These are phyloP conservation scores for Tolypocladium pustulatum DNA, from an alignment of 2,329 filamentous ascomycete species.

Conservation along the genomic window DNA sequence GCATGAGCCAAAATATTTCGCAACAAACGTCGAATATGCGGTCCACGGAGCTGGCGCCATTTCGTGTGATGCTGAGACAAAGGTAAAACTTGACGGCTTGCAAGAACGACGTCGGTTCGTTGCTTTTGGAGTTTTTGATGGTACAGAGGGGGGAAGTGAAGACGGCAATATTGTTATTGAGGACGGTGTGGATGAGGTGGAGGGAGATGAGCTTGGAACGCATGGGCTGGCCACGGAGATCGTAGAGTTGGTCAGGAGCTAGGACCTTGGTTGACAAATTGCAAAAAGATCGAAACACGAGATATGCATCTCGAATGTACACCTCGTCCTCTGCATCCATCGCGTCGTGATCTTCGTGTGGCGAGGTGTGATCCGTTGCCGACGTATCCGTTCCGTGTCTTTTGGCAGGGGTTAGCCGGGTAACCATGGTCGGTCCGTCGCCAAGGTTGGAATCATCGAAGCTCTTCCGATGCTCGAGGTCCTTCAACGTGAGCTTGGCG, in stretches of 20 bases:
- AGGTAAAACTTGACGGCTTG: slow-evolving; percentile 96
- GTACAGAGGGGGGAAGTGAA: slow-evolving; percentile 89
- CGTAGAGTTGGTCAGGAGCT: slow-evolving; percentile 81
- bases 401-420: slow-evolving; percentile 43
- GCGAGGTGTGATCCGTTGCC: slow-evolving; percentile 39
- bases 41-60: slow-evolving; percentile 87
- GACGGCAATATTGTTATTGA: slow-evolving; percentile 86
- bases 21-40: slow-evolving; percentile 90
- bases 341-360: slow-evolving; percentile 47
- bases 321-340: slow-evolving; percentile 79
- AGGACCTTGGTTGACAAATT: slow-evolving; percentile 91
- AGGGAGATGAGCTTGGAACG: slow-evolving; percentile 91
- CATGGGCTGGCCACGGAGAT: slow-evolving; percentile 91
- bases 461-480: slow-evolving; percentile 56
- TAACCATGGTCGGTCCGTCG: slow-evolving; percentile 58
- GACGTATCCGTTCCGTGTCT: slow-evolving; percentile 28
- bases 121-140: slow-evolving; percentile 82
- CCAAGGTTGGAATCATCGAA: slow-evolving; percentile 58
- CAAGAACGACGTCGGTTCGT: slow-evolving; percentile 79
- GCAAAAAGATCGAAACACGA: slow-evolving; percentile 96
- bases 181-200: slow-evolving; percentile 86
- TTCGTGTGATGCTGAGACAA: slow-evolving; percentile 86
- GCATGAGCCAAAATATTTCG: slow-evolving; percentile 96
- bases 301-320: slow-evolving; percentile 91
- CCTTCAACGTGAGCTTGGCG: slow-evolving; percentile 54